Conservation (phyloP, 805 yeast species). For the Starmerella tilneyi region DNA sequence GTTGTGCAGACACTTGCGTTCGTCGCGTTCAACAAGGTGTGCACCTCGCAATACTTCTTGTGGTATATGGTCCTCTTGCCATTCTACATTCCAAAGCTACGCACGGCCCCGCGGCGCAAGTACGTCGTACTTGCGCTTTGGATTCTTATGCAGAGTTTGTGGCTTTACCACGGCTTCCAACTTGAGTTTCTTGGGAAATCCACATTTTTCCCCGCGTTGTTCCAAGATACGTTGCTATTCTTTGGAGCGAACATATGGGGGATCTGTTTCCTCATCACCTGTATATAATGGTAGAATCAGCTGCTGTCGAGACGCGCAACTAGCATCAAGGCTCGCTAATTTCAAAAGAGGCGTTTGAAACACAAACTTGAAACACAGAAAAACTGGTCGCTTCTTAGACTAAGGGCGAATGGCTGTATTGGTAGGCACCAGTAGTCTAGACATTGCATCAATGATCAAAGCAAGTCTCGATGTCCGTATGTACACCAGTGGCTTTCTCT, state of each 20-base stretch:
- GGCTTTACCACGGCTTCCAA: slow-evolving; percentile 70
- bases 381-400: no score
- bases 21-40: slow-evolving; percentile 68
- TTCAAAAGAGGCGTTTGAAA: slow-evolving; percentile 6
- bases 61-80: slow-evolving; percentile 90
- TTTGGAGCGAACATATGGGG: slow-evolving; percentile 54
- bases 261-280: slow-evolving; percentile 46
- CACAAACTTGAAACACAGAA: background rate
- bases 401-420: no score
- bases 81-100: slow-evolving; percentile 46
- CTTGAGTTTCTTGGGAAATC: slow-evolving; percentile 69
- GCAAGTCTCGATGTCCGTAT: no score
- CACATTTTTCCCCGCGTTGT: slow-evolving; percentile 52
- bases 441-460: no score
- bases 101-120: slow-evolving; percentile 27
- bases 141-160: slow-evolving; percentile 59
- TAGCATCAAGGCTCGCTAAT: no score
- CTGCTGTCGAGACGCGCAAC: no score
- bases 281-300: slow-evolving; percentile 27
- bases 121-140: slow-evolving; percentile 40
- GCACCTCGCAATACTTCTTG: slow-evolving; percentile 90
- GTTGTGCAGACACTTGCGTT: slow-evolving; percentile 74
- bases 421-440: no score
- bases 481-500: no score
- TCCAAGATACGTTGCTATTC: slow-evolving; percentile 47